A percentile compares a stretch with the other conserved stretches of the same genome.
Conservation (phyloP, 257 asterid species). For the Fraxinus cuspidata region DNA sequence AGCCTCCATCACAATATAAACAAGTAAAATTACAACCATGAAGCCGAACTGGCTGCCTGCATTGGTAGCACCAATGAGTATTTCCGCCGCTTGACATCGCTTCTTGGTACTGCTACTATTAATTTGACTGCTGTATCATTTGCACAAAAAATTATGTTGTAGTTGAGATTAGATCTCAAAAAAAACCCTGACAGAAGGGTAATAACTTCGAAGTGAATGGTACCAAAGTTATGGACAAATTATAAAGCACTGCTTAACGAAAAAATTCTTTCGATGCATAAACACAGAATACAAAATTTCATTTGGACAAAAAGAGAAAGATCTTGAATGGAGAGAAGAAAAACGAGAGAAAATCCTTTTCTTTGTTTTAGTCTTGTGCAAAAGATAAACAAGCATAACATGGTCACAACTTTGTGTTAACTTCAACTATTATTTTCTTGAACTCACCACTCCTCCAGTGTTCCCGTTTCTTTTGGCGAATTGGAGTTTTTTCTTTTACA, state of each 20-base stretch:
- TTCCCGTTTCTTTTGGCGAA: background rate
- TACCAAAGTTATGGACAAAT: background rate
- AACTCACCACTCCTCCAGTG: background rate
- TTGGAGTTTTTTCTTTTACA: background rate
- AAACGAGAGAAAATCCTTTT: background rate
- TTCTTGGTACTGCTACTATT: background rate
- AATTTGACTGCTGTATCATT: background rate
- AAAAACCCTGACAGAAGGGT: background rate
- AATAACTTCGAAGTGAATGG: background rate
- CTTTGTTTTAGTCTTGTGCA: background rate
- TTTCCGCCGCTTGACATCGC: constrained; percentile 61
- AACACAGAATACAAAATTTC: background rate
- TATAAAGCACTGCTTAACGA: background rate
- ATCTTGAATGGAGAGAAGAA: too few species aligned
- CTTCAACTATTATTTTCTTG: background rate
- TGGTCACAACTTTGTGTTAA: background rate
- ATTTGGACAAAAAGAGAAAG: background rate
- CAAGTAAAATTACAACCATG: constrained; percentile 47
- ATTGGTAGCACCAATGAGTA: constrained; percentile 94
- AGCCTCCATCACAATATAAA: constrained; percentile 78
- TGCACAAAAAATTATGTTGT: background rate
- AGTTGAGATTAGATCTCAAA: constrained; percentile 1
- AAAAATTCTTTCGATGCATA: background rate
- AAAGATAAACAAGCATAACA: background rate
- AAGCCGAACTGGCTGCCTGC: constrained; percentile 65